These are phyloP conservation scores for Lipomyces mesembrius DNA, from an alignment of 805 yeast genomes.

Conservation along the genomic window DNA sequence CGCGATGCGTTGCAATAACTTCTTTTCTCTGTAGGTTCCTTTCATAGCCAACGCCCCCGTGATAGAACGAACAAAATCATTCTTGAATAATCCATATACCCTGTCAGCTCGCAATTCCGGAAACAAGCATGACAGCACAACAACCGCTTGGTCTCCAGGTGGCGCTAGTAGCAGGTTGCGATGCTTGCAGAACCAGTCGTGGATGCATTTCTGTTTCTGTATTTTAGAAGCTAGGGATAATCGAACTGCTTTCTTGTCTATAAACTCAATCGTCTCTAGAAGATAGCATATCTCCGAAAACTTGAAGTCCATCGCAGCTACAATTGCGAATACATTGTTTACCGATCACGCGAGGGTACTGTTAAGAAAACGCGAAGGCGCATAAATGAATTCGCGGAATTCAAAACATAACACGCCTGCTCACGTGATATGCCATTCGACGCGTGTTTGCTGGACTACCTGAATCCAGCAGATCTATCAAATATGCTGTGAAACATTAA, in stretches of 20 bases:
- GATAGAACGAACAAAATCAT: not conserved
- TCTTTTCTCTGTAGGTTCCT: constrained; percentile 12
- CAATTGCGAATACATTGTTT: not conserved
- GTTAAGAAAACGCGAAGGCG: too few relatives aligned
- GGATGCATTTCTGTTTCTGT: not conserved
- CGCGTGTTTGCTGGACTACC: not conserved
- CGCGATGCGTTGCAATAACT: constrained; percentile 1
- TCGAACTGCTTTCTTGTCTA: not conserved
- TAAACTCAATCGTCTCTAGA: constrained; percentile 7
- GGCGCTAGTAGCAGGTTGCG: constrained; percentile 5
- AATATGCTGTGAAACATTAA: too few relatives aligned
- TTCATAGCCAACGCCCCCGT: constrained; percentile 1
- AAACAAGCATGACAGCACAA: constrained; percentile 22
- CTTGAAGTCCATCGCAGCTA: not conserved
- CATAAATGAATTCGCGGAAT: not conserved
- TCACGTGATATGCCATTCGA: not conserved
- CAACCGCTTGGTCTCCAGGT: not conserved
- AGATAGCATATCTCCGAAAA: constrained; percentile 12
- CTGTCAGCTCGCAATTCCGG: constrained; percentile 26
- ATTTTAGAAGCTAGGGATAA: not conserved
- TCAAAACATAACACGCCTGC: not conserved
- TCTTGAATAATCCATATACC: constrained; percentile 1
- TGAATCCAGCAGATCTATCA: not conserved
- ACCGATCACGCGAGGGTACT: too few relatives aligned
- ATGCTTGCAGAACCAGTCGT: constrained; percentile 9